These are phyloP conservation scores for Boletus subparvulus DNA, from an alignment of 768 basidiomycete species.

Conservation along the genomic window DNA sequence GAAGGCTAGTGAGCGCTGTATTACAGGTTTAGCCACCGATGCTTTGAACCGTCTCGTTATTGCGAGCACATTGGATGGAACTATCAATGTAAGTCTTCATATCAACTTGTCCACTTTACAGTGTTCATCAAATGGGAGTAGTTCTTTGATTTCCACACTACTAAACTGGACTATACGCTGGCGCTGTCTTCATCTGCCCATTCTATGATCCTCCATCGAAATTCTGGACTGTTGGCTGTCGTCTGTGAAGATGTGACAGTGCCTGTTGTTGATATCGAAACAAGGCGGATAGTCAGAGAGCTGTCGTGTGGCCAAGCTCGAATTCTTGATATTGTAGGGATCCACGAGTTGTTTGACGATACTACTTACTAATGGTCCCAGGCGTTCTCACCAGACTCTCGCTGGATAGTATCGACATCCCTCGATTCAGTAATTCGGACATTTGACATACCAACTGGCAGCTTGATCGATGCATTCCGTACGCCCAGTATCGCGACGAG, in stretches of 20 bases:
- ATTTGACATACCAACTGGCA: slow-evolving; percentile 92
- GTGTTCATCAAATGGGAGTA: slow-evolving; percentile 31
- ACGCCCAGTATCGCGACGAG: slow-evolving; percentile 87
- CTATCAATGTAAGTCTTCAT: slow-evolving; percentile 66
- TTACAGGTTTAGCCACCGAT: slow-evolving; percentile 86
- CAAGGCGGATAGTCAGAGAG: slow-evolving; percentile 82
- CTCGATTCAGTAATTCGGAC: slow-evolving; percentile 92
- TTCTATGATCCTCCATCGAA: slow-evolving; percentile 75
- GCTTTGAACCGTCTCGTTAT: slow-evolving; percentile 79
- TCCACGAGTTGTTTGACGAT: neutral
- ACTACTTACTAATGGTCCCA: slow-evolving; percentile 31
- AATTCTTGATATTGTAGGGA: slow-evolving; percentile 83
- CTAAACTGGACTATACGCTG: slow-evolving; percentile 67
- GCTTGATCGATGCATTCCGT: slow-evolving; percentile 88
- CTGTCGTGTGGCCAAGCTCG: slow-evolving; percentile 70
- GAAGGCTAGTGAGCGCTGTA: slow-evolving; percentile 47
- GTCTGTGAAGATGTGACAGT: slow-evolving; percentile 86
- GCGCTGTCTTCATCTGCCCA: slow-evolving; percentile 66
- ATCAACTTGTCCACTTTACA: neutral
- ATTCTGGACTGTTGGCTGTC: slow-evolving; percentile 79
- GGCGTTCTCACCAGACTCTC: slow-evolving; percentile 93
- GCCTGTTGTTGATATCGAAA: slow-evolving; percentile 90
- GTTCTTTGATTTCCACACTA: slow-evolving; percentile 97
- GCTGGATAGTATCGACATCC: slow-evolving; percentile 89
- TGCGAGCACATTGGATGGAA: slow-evolving; percentile 86